These are phyloP conservation scores for Podospora comata DNA, from an alignment of 495 filamentous ascomycete species.

Conservation along the genomic window DNA sequence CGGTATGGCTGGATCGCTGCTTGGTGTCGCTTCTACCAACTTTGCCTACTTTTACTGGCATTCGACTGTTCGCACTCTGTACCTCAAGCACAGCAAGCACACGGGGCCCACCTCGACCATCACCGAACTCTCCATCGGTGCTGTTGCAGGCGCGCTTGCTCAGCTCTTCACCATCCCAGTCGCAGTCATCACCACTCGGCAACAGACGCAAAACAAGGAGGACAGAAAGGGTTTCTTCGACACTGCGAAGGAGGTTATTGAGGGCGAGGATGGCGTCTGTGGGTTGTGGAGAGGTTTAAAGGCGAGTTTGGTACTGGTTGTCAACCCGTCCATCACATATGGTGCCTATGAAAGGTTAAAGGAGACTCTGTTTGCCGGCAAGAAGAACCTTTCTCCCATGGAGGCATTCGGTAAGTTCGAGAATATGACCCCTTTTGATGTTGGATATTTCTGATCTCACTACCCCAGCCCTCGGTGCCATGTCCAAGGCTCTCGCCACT, in stretches of 20 bases:
- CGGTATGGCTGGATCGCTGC: conserved; percentile 78
- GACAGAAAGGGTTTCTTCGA: conserved; percentile 85
- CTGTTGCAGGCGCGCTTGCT: conserved; percentile 82
- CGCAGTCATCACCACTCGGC: conserved; percentile 88
- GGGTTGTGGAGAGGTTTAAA: conserved; percentile 95
- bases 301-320: conserved; percentile 91
- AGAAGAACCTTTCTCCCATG: conserved; percentile 71
- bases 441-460: not conserved
- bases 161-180: conserved; percentile 97
- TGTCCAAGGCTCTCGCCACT: conserved; percentile 91
- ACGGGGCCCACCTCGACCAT: conserved; percentile 71
- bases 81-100: conserved; percentile 64
- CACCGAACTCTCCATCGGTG: conserved; percentile 81
- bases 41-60: conserved; percentile 99
- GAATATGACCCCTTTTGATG: not conserved
- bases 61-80: conserved; percentile 78
- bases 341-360: conserved; percentile 92
- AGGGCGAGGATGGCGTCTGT: conserved; percentile 83
- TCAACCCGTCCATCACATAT: conserved; percentile 98
- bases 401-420: conserved; percentile 81
- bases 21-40: conserved; percentile 95
- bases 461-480: conserved; percentile 75
- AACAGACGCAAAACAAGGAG: conserved; percentile 82
- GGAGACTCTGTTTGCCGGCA: conserved; percentile 73
- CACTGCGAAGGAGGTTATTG: conserved; percentile 82